Conservation (phyloP, 2,329 filamentous ascomycete species). For the Neophaeococcomyces aloes region DNA sequence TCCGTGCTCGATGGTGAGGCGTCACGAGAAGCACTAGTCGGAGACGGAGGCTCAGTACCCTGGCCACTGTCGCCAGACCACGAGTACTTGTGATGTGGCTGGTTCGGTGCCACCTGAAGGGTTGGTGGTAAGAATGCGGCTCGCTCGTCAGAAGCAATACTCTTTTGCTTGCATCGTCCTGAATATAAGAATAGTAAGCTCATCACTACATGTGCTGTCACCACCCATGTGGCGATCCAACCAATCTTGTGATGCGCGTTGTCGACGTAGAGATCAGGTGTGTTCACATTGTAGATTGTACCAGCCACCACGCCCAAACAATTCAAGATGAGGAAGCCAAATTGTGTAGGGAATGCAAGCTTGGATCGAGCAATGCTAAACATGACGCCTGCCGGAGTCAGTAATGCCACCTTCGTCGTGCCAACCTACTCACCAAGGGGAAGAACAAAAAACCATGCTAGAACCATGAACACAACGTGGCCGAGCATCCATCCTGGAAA, state of each 20-base stretch:
- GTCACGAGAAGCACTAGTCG: conserved; percentile 51
- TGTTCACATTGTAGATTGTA: conserved; percentile 65
- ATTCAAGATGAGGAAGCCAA: conserved; percentile 56
- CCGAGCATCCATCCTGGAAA: conserved; percentile 46
- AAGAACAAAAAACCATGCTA: conserved; percentile 62
- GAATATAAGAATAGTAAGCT: conserved; percentile 54
- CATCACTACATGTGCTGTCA: conserved; percentile 59
- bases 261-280: conserved; percentile 74
- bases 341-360: conserved; percentile 58
- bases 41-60: conserved; percentile 60
- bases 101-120: conserved; percentile 41
- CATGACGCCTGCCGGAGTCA: conserved; percentile 56
- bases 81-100: conserved; percentile 39
- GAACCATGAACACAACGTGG: conserved; percentile 60
- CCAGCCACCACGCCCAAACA: conserved; percentile 54
- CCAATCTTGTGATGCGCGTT: conserved; percentile 84
- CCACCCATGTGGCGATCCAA: conserved; percentile 68
- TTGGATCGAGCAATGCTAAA: conserved; percentile 72
- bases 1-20: conserved; percentile 48
- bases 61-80: conserved; percentile 64
- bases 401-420: not conserved
- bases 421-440: conserved; percentile 52
- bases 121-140: conserved; percentile 55
- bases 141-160: conserved; percentile 36
- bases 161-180: conserved; percentile 33